Conservation (phyloP, 176 grass and related monocot species). For the Cymbopogon citratus region DNA sequence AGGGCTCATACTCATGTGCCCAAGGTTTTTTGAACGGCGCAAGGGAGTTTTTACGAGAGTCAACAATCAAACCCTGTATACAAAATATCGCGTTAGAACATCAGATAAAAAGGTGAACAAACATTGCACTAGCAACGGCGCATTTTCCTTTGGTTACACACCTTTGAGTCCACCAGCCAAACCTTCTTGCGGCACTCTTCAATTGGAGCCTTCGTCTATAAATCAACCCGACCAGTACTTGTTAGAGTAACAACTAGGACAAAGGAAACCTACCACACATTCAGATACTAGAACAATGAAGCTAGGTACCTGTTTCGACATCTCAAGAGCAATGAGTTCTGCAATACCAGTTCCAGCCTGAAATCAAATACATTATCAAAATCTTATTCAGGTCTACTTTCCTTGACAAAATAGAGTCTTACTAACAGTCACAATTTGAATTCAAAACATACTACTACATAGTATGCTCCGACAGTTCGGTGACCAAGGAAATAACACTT, state of each 20-base stretch:
- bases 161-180: constrained; percentile 96
- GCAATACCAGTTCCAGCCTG: constrained; percentile 97
- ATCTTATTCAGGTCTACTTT: too few species aligned
- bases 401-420: too few species aligned
- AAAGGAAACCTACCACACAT: too few species aligned
- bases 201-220: too few species aligned
- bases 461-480: background rate
- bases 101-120: constrained; percentile 23
- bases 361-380: constrained; percentile 25
- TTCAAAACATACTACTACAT: constrained; percentile 9
- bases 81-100: constrained; percentile 18
- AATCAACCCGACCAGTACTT: too few species aligned
- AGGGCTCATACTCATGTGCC: constrained; percentile 86
- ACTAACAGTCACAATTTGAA: too few species aligned
- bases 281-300: constrained; percentile 6
- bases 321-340: constrained; percentile 94
- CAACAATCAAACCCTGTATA: constrained; percentile 87
- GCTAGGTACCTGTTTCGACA: constrained; percentile 77
- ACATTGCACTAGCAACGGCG: constrained; percentile 9
- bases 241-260: too few species aligned
- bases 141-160: constrained; percentile 23
- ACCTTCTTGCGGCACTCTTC: constrained; percentile 68
- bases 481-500: background rate
- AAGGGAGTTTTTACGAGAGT: constrained; percentile 63
- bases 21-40: constrained; percentile 90